phyloP scores from a whole-genome alignment of 2,329 filamentous ascomycete genomes.

The Teratosphaeria epicoccoides region DNA sequence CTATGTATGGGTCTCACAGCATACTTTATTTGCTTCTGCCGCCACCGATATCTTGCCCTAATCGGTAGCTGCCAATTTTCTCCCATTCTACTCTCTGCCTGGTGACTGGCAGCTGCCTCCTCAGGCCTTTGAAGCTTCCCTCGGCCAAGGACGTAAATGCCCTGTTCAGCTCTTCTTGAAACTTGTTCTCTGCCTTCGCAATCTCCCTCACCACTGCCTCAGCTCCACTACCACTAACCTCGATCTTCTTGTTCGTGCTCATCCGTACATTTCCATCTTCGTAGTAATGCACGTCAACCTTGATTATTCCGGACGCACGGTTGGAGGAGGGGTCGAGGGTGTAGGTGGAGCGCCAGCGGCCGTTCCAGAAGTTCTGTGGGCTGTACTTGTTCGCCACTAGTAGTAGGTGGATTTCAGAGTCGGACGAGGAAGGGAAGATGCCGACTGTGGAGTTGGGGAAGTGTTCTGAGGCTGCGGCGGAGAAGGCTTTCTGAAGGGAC shows the following conservation, averaged over 20 bases:
- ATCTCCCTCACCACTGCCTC: conserved; percentile 68
- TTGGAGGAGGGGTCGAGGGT: conserved; percentile 60
- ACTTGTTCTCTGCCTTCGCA: conserved; percentile 71
- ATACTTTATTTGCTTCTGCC: conserved; percentile 29
- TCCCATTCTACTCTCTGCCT: conserved; percentile 99
- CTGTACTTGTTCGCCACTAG: conserved; percentile 95
- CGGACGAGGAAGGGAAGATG: conserved; percentile 68
- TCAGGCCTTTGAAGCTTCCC: conserved; percentile 85
- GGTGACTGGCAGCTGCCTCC: conserved; percentile 88
- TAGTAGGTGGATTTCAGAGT: conserved; percentile 66
- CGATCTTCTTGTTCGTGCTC: conserved; percentile 71
- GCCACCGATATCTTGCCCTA: conserved; percentile 43
- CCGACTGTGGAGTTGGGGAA: conserved; percentile 73
- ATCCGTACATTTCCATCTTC: conserved; percentile 96
- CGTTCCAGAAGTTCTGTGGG: conserved; percentile 98
- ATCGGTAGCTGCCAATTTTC: conserved; percentile 77
- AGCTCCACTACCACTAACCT: conserved; percentile 42
- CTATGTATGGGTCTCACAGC: too few relatives aligned
- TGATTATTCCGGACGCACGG: conserved; percentile 65
- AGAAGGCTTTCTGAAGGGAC: conserved; percentile 69
- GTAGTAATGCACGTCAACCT: conserved; percentile 98
- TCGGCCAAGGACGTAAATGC: conserved; percentile 83
- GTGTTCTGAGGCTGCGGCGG: conserved; percentile 72
- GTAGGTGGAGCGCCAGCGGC: conserved; percentile 88
- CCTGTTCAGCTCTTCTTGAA: conserved; percentile 90